Evolutionary conservation across 2,329 filamentous ascomycete species (phyloP).

Genomic region (Fusarium lyarnte): DNA sequence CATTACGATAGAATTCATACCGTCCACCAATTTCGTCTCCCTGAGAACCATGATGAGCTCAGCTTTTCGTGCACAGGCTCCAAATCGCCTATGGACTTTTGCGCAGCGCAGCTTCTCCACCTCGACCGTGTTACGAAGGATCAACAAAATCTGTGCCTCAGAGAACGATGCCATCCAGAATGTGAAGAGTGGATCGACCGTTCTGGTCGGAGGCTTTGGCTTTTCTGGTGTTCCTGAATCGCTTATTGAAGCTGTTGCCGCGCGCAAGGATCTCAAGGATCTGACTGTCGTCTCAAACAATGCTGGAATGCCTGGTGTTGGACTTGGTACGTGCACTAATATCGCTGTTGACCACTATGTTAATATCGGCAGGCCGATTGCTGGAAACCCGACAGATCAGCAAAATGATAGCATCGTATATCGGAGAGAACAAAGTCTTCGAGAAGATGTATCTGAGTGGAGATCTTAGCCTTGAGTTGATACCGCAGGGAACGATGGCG

Average conservation of each 20-base stretch:
- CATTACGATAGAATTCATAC: rapidly evolving
- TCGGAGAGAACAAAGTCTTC: constrained; percentile 92
- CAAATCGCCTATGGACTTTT: rapidly evolving
- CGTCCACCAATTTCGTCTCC: too few relatives aligned
- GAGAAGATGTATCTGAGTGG: constrained; percentile 88
- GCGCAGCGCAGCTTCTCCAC: background rate
- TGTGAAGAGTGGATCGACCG: constrained; percentile 76
- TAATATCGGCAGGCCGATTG: constrained; percentile 38
- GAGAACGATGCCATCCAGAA: constrained; percentile 75
- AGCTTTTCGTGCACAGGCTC: background rate
- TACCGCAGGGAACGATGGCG: constrained; percentile 87
- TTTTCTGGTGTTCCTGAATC: constrained; percentile 85
- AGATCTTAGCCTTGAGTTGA: constrained; percentile 86
- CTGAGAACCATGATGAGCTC: background rate
- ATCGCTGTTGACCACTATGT: constrained; percentile 60
- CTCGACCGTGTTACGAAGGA: constrained; percentile 42
- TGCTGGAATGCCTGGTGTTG: constrained; percentile 82
- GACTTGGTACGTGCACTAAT: constrained; percentile 64
- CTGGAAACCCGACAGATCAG: constrained; percentile 70
- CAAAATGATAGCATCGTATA: constrained; percentile 92
- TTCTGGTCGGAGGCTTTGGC: constrained; percentile 83
- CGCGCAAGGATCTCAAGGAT: constrained; percentile 73
- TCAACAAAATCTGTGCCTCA: constrained; percentile 79
- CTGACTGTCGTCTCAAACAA: constrained; percentile 93
- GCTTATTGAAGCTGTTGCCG: constrained; percentile 66